phyloP scores from a whole-genome alignment of 345 rosid species.

The Camelina sativa region DNA sequence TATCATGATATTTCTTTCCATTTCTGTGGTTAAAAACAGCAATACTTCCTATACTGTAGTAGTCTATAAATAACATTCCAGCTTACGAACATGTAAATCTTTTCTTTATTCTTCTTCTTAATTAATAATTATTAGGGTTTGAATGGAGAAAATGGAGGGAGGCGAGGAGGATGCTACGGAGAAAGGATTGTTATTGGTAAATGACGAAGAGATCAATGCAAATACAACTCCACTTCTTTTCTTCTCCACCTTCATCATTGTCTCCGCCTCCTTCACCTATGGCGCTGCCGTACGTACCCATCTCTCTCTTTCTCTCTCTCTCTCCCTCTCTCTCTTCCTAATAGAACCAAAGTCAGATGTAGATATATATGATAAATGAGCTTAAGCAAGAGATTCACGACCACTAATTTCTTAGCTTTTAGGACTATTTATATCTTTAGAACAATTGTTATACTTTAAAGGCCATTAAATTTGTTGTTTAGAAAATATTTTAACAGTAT shows the following conservation, averaged over 20 bases:
- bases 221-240: conserved; percentile 38
- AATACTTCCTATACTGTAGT: not conserved
- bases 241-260: conserved; percentile 58
- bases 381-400: not conserved
- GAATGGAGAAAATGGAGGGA: conserved; percentile 32
- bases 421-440: not conserved
- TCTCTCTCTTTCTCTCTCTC: not conserved
- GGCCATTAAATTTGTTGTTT: not conserved
- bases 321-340: not conserved
- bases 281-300: conserved; percentile 53
- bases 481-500: not conserved
- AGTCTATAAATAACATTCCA: conserved; percentile 13
- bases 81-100: no score
- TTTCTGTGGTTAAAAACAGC: not conserved
- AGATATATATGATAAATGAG: not conserved
- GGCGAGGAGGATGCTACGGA: conserved; percentile 8
- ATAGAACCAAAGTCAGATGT: not conserved
- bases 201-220: conserved; percentile 9
- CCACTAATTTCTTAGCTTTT: not conserved
- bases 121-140: conserved; percentile 4
- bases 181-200: conserved; percentile 33
- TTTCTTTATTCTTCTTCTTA: not conserved
- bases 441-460: not conserved
- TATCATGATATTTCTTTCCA: not conserved
- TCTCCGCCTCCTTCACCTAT: conserved; percentile 54